Base-by-base conservation (phyloP, 2,329 filamentous ascomycete genomes). In the Macrophomina phaseolina region DNA sequence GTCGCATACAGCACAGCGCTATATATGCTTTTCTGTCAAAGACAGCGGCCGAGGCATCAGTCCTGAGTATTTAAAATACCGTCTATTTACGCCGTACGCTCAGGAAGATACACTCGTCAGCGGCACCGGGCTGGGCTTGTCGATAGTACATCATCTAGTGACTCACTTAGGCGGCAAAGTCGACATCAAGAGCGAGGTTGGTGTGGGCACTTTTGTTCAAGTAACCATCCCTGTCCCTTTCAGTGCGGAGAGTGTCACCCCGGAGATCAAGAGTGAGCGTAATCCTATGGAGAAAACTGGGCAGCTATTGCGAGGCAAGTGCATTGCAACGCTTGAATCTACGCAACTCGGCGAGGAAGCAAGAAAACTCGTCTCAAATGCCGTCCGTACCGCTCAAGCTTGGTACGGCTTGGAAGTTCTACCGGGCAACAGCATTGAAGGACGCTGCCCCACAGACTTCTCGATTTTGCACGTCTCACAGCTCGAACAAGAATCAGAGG, bases 1-100 rank as follows among this genome's bases (percentile, higher is more conserved):
- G 18, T 5, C 42, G 16, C 42, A 3, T 16, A 2, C 23, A 14
- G 18, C 18, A 11, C 12, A 42, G 23, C 36, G 53, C 7, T 23
- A 58, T 2, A 62, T 62, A 9, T 62, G 58, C 72, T 78, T 75
- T 32, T 76, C 74, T 1, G 73, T 79, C 4, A 49, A 49, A 9
- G 78, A 80, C 40, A 77, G 76, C 14, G 78, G 78, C 34, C 77
- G 78, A 18, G 78, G 78, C 3, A 80, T 80, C 74, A 77, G 76
- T 2, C 71, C 77, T 40, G 75, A 79, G 36, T 80, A 79, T 60
- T 69, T 79, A 49, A 73, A 76, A 66, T 72, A 74, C 38, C 72
- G 75, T 40, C 70, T 79, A 0, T 80, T 78, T 68, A 76, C 76
- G 48, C 78, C 78, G 1, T 80, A 80, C 60, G 75, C 77, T 0